Percentiles rank a stretch among this genome's conserved stretches.
Conservation (phyloP, 495 filamentous ascomycete genomes). For the Hamigera avellanea region DNA sequence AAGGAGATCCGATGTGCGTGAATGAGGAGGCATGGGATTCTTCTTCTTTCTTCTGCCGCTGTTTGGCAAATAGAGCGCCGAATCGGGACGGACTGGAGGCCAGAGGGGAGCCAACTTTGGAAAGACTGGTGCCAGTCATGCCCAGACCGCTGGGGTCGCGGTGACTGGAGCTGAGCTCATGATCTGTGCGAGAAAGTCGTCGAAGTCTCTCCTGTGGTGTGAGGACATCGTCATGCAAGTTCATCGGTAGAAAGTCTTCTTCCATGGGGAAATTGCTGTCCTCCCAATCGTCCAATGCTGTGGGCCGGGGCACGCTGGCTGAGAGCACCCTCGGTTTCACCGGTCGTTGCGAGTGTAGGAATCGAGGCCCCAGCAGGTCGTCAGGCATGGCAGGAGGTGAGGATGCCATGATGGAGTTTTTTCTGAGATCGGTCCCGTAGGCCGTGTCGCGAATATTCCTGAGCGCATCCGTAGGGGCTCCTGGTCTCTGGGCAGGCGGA, state of each 20-base stretch:
- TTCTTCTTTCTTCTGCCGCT: conserved; percentile 64
- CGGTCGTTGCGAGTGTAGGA: conserved; percentile 77
- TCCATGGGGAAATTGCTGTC: conserved; percentile 78
- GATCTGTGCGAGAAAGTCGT: conserved; percentile 61
- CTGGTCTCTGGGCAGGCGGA: conserved; percentile 47
- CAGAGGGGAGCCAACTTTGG: conserved; percentile 71
- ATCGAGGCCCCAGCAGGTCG: conserved; percentile 48
- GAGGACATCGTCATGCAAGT: conserved; percentile 83
- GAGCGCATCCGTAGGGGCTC: conserved; percentile 57
- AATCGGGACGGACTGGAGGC: conserved; percentile 79
- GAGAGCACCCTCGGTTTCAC: conserved; percentile 59
- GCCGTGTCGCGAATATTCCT: conserved; percentile 75
- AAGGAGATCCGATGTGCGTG: conserved; percentile 84
- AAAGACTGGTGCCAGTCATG: conserved; percentile 47
- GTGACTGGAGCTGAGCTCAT: conserved; percentile 49
- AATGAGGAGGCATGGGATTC: conserved; percentile 52
- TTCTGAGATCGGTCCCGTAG: conserved; percentile 52
- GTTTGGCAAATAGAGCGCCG: conserved; percentile 68
- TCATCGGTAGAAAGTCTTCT: conserved; percentile 82
- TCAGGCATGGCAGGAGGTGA: conserved; percentile 48
- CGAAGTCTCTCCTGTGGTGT: conserved; percentile 84
- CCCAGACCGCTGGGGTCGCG: conserved; percentile 49
- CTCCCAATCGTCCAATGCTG: conserved; percentile 65
- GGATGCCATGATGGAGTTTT: conserved; percentile 45
- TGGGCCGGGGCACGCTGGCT: conserved; percentile 59